Conservation (phyloP, 163 green algal genomes). For the Scenedesmus sp. region DNA sequence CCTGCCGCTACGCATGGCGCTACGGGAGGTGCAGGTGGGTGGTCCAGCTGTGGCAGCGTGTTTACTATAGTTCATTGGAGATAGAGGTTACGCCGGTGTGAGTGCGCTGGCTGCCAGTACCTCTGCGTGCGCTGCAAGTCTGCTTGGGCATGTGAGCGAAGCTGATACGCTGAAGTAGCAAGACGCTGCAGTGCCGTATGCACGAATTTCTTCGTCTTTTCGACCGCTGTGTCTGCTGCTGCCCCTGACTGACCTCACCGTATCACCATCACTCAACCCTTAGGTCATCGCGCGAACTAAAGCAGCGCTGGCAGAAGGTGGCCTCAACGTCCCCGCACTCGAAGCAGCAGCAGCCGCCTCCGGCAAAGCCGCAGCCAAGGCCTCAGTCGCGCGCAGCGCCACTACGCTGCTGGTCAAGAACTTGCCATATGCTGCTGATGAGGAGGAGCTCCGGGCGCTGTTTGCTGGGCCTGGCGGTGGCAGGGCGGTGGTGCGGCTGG, state of each 20-base stretch:
- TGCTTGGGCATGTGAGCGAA: too few relatives aligned
- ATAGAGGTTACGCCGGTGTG: neutral
- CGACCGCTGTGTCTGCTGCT: too few relatives aligned
- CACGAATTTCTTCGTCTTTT: neutral
- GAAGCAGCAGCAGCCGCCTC: constrained; percentile 83
- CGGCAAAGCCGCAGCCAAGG: constrained; percentile 63
- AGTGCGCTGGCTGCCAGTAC: neutral
- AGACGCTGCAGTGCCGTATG: neutral
- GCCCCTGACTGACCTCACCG: too few relatives aligned
- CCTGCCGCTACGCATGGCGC: constrained; percentile 92
- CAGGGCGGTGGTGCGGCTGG: constrained; percentile 74
- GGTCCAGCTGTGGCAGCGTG: too few relatives aligned
- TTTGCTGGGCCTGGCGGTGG: constrained; percentile 63
- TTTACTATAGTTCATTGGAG: neutral
- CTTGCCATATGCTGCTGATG: constrained; percentile 84
- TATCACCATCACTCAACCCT: too few relatives aligned
- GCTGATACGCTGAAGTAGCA: neutral
- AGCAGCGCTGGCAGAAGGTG: constrained; percentile 77
- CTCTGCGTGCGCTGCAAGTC: too few relatives aligned
- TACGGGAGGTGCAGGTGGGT: constrained; percentile 90
- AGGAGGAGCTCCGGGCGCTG: constrained; percentile 79
- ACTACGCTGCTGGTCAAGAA: constrained; percentile 96
- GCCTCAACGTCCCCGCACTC: constrained; percentile 84
- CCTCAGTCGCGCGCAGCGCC: constrained; percentile 68
- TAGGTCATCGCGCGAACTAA: constrained; percentile 94